Percentiles rank a stretch among this genome's conserved stretches.
Conservation (phyloP, 73 alveolate genomes). For the Breviolum minutum region DNA sequence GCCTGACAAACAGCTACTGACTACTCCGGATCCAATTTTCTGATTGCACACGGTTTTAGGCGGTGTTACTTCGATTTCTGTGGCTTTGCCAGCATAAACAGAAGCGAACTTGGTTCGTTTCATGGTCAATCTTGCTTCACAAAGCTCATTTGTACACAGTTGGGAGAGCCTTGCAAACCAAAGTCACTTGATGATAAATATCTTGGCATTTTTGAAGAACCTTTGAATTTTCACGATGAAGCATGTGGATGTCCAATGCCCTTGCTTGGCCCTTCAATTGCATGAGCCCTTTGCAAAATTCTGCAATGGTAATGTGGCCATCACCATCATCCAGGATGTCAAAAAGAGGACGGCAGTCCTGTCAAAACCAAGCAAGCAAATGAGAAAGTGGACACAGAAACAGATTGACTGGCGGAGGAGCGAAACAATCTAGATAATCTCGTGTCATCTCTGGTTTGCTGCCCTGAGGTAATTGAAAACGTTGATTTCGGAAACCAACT, state of each 20-base stretch:
- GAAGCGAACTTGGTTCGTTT: background rate
- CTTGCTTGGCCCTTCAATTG: slow-evolving; percentile 76
- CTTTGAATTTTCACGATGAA: slow-evolving; percentile 35
- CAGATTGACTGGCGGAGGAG: no score
- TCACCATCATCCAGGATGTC: slow-evolving; percentile 54
- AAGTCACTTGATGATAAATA: background rate
- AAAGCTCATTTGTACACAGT: background rate
- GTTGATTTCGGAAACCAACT: no score
- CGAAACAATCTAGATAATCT: no score
- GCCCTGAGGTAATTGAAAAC: no score
- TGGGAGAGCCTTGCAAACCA: background rate
- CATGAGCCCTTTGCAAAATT: slow-evolving; percentile 70
- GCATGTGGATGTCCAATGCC: slow-evolving; percentile 62
- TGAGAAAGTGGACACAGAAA: no score
- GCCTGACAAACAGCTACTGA: no score
- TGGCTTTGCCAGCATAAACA: no score
- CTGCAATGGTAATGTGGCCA: slow-evolving; percentile 35
- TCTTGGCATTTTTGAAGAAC: slow-evolving; percentile 57
- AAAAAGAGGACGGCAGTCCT: slow-evolving; percentile 55
- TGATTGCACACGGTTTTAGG: no score
- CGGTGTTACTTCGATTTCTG: no score
- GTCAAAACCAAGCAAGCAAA: background rate
- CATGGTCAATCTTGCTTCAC: background rate
- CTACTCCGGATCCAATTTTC: no score
- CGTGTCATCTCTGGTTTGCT: no score